These are phyloP conservation scores for Collybia sordida DNA, from an alignment of 768 basidiomycete genomes.

Conservation along the genomic window DNA sequence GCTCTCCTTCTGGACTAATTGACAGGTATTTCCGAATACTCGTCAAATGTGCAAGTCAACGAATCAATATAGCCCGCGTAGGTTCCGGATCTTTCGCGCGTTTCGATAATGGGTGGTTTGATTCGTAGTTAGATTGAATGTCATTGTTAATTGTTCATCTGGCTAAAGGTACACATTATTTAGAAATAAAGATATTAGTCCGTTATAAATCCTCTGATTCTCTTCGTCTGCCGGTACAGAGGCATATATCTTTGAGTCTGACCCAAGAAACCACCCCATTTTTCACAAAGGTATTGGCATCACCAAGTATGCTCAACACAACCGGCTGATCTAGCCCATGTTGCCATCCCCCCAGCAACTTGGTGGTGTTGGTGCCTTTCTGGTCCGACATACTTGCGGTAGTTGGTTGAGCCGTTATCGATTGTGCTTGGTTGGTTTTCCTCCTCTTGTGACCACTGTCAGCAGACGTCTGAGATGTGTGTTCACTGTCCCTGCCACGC, in stretches of 20 bases:
- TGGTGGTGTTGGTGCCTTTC: not conserved
- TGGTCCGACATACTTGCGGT: not conserved
- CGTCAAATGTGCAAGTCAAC: no score
- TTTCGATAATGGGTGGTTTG: no score
- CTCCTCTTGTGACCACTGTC: conserved; percentile 2
- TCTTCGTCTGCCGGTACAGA: not conserved
- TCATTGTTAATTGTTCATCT: no score
- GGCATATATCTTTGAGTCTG: conserved; percentile 9
- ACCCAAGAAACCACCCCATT: conserved; percentile 12
- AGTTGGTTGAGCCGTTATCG: not conserved
- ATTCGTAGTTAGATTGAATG: no score
- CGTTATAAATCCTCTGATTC: not conserved
- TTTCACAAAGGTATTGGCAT: not conserved
- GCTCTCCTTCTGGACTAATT: no score
- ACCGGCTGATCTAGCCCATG: not conserved
- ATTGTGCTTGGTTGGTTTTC: not conserved
- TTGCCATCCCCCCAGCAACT: not conserved
- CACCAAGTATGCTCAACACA: not conserved
- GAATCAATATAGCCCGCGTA: no score
- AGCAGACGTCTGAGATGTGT: not conserved
- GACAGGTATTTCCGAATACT: no score
- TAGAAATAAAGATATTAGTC: not conserved
- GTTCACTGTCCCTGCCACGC: conserved; percentile 2
- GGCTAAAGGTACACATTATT: no score
- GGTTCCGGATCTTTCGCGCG: no score